These are phyloP conservation scores for Diutina rugosa DNA, from an alignment of 1,139 yeast genomes.

Conservation along the genomic window DNA sequence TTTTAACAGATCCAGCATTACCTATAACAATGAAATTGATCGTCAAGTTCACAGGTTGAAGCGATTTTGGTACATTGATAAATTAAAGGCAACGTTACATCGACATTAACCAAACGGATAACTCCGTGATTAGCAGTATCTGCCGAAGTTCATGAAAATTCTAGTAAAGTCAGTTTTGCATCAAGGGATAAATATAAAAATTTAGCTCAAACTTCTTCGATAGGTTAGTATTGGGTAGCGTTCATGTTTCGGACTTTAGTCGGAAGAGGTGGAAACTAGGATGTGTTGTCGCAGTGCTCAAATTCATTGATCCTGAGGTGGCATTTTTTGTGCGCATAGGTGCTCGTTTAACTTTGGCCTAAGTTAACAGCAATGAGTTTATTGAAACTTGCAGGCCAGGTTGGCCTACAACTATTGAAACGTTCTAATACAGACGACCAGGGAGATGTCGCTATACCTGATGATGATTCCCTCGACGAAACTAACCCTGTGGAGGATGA, in stretches of 20 bases:
- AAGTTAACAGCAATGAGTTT: background rate
- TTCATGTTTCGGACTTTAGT: too few relatives aligned
- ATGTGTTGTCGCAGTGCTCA: background rate
- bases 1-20: conserved; percentile 43
- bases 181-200: too few relatives aligned
- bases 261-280: background rate
- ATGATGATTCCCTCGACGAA: conserved; percentile 19
- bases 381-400: background rate
- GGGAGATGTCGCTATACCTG: background rate
- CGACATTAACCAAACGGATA: too few relatives aligned
- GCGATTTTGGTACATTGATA: background rate
- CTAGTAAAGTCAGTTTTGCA: too few relatives aligned
- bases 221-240: too few relatives aligned
- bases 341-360: background rate
- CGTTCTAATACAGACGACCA: background rate
- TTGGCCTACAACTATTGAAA: background rate
- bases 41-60: background rate
- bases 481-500: conserved; percentile 94
- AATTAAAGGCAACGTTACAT: too few relatives aligned
- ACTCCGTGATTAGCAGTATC: too few relatives aligned
- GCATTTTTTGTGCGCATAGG: background rate
- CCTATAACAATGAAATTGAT: conserved; percentile 20
- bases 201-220: too few relatives aligned
- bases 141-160: too few relatives aligned
- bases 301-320: background rate